These are phyloP conservation scores for Wickerhamiella infanticola DNA, from an alignment of 1,139 yeast species.

Conservation along the genomic window DNA sequence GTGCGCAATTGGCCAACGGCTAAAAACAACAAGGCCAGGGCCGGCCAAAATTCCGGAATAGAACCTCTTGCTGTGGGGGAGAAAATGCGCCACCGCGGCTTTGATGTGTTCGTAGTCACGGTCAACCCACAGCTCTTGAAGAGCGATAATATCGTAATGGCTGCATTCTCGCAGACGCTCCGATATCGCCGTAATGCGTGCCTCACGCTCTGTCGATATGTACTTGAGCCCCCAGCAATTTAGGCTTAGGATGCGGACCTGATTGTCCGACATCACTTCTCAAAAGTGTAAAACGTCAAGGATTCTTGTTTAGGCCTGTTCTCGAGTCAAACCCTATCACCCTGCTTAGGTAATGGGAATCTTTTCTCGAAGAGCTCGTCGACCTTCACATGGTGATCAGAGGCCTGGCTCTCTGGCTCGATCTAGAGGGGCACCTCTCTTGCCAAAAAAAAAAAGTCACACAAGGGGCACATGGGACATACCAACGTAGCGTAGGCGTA, in stretches of 20 bases:
- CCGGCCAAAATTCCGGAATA: constrained; percentile 80
- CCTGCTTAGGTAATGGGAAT: too few relatives aligned
- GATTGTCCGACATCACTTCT: neutral
- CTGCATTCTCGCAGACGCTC: constrained; percentile 38
- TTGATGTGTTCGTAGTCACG: constrained; percentile 63
- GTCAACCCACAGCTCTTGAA: constrained; percentile 88
- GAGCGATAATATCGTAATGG: constrained; percentile 66
- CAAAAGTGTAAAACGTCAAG: neutral
- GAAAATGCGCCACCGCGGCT: constrained; percentile 30
- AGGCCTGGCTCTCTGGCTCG: too few relatives aligned
- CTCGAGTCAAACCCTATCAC: too few relatives aligned
- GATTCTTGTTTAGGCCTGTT: too few relatives aligned
- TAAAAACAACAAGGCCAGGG: constrained; percentile 78
- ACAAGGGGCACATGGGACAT: too few relatives aligned
- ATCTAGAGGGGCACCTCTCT: too few relatives aligned
- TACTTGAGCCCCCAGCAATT: constrained; percentile 85
- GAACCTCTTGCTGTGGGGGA: constrained; percentile 56
- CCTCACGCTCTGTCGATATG: constrained; percentile 52
- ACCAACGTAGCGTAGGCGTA: too few relatives aligned
- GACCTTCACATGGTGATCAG: too few relatives aligned
- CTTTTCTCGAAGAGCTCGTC: too few relatives aligned
- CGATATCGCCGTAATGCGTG: constrained; percentile 61
- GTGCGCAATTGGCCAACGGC: constrained; percentile 68
- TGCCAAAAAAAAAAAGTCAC: too few relatives aligned
- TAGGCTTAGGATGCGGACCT: constrained; percentile 14